Percentiles rank a stretch among this genome's conserved stretches.
Evolutionary conservation across 441 rosid genomes (phyloP).

Genomic region (Geranium incanum): DNA sequence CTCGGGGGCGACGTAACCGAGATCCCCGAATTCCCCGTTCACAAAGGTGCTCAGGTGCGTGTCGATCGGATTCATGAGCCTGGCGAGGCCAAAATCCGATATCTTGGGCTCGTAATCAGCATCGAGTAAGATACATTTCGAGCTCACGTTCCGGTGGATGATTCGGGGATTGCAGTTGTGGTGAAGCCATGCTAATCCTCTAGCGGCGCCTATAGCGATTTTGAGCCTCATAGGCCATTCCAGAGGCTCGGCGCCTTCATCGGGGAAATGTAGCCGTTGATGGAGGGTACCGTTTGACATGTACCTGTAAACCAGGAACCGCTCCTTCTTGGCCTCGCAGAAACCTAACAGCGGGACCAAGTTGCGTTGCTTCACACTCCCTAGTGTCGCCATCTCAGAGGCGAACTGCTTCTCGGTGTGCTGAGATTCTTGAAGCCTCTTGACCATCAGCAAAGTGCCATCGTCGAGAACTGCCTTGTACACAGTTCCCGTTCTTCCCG

Average conservation of each 20-base stretch:
- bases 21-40: constrained; percentile 88
- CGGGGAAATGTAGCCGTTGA: constrained; percentile 43
- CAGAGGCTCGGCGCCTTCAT: constrained; percentile 39
- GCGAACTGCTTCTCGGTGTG: constrained; percentile 59
- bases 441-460: constrained; percentile 60
- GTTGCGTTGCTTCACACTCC: background rate
- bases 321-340: constrained; percentile 58
- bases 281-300: constrained; percentile 68
- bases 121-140: constrained; percentile 66
- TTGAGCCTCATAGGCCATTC: constrained; percentile 81
- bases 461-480: constrained; percentile 70
- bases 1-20: constrained; percentile 90
- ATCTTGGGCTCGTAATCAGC: constrained; percentile 75
- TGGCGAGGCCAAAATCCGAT: constrained; percentile 90
- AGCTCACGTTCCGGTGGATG: constrained; percentile 79
- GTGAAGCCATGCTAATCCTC: constrained; percentile 90
- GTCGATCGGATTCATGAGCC: constrained; percentile 85
- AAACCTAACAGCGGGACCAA: constrained; percentile 51
- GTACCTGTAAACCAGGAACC: constrained; percentile 63
- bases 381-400: background rate
- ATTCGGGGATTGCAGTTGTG: constrained; percentile 86
- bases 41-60: constrained; percentile 83
- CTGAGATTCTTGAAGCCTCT: constrained; percentile 78
- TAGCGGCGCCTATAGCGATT: constrained; percentile 64
- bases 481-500: constrained; percentile 74